phyloP scores from a whole-genome alignment of 176 grass and related monocot species.

The Phragmites australis region DNA sequence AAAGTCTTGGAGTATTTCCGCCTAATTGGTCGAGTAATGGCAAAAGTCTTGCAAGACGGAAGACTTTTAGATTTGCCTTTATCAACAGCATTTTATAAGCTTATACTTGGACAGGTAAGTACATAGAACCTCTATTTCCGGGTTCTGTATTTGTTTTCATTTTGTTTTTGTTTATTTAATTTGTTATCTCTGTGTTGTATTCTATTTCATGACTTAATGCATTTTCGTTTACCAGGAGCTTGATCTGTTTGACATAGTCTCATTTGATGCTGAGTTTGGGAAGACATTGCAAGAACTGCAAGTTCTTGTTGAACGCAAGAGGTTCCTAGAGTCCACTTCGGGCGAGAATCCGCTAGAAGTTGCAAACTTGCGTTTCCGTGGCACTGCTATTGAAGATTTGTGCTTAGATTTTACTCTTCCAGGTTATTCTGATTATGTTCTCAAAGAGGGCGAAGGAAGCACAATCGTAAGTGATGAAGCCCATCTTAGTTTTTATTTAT shows the following conservation, averaged over 20 bases:
- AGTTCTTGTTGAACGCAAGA: slow-evolving; percentile 67
- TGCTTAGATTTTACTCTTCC: slow-evolving; percentile 92
- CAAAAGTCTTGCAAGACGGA: slow-evolving; percentile 96
- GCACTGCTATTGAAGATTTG: slow-evolving; percentile 64
- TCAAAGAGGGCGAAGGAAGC: slow-evolving; percentile 66
- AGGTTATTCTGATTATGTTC: slow-evolving; percentile 84
- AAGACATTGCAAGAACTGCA: slow-evolving; percentile 85
- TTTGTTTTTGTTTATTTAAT: slow-evolving; percentile 22
- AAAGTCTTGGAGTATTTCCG: slow-evolving; percentile 72
- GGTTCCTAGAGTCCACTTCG: slow-evolving; percentile 47
- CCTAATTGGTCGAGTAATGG: slow-evolving; percentile 66
- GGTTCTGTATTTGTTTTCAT: slow-evolving; percentile 3
- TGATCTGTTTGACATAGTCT: slow-evolving; percentile 84
- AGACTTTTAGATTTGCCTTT: slow-evolving; percentile 84
- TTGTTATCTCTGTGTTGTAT: neutral
- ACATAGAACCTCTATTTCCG: neutral
- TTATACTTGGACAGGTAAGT: slow-evolving; percentile 76
- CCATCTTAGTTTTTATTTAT: neutral
- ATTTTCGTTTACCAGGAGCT: slow-evolving; percentile 63
- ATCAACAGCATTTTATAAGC: slow-evolving; percentile 84
- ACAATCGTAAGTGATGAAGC: slow-evolving; percentile 54
- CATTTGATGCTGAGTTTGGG: slow-evolving; percentile 77
- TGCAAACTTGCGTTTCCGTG: slow-evolving; percentile 58
- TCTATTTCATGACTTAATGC: neutral
- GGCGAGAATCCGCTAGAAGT: slow-evolving; percentile 47